Conservation (phyloP, 345 rosid species). For the Acer saccharum region DNA sequence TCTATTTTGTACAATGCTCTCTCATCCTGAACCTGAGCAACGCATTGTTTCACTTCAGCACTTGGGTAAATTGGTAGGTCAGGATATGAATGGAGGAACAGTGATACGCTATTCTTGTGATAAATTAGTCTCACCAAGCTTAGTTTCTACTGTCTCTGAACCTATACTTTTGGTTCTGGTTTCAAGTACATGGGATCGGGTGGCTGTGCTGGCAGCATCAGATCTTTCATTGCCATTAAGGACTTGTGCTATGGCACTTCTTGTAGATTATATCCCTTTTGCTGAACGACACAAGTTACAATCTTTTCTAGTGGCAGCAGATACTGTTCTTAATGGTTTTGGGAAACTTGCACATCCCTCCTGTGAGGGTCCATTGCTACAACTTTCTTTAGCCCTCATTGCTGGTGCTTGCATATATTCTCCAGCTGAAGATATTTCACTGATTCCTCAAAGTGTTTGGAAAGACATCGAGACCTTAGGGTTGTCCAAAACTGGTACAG, state of each 20-base stretch:
- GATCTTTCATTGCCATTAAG: constrained; percentile 55
- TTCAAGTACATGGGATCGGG: constrained; percentile 73
- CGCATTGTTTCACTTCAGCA: constrained; percentile 65
- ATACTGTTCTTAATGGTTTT: constrained; percentile 56
- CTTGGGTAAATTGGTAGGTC: constrained; percentile 65
- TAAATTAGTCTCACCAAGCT: constrained; percentile 39
- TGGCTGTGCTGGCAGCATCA: constrained; percentile 63
- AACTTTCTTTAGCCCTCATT: constrained; percentile 67
- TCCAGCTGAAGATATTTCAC: constrained; percentile 58
- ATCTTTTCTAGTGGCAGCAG: constrained; percentile 65
- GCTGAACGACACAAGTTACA: constrained; percentile 56
- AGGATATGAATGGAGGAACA: constrained; percentile 43
- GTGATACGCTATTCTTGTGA: constrained; percentile 31
- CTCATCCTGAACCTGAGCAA: constrained; percentile 85
- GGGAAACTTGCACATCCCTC: constrained; percentile 52
- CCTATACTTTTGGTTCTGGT: constrained; percentile 51
- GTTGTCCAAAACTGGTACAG: constrained; percentile 54
- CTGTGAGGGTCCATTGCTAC: constrained; percentile 63
- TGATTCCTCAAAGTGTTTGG: constrained; percentile 74
- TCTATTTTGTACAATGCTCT: constrained; percentile 55
- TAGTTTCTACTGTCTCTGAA: constrained; percentile 41
- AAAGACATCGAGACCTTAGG: constrained; percentile 56
- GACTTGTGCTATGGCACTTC: constrained; percentile 66
- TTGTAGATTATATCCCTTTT: constrained; percentile 63
- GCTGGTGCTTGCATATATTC: constrained; percentile 76